Evolutionary conservation across 1,284 basidiomycete species (phyloP).

Genomic region (Pyrrhoderma noxium): DNA sequence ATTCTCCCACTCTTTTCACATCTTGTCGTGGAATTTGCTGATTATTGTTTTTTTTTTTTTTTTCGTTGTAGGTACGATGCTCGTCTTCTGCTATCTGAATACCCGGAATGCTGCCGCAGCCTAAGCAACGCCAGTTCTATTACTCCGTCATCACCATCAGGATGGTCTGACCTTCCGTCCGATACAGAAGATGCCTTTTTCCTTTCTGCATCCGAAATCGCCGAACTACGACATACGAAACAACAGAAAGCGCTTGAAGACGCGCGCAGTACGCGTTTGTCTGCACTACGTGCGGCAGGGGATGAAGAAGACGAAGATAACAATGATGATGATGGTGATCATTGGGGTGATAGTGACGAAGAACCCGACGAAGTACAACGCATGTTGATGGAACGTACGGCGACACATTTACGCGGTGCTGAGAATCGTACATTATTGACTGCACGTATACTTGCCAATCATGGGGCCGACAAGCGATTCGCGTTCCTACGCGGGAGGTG

Average conservation of each 20-base stretch:
- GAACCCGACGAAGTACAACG: constrained; percentile 65
- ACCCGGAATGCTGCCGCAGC: constrained; percentile 3
- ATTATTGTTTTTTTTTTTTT: constrained; percentile 14
- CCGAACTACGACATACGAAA: constrained; percentile 61
- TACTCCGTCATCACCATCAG: constrained; percentile 28
- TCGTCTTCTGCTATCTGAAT: constrained; percentile 50
- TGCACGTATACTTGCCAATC: constrained; percentile 82
- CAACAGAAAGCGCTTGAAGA: constrained; percentile 54
- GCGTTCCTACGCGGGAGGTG: constrained; percentile 74
- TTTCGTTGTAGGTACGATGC: constrained; percentile 61
- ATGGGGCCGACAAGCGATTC: constrained; percentile 64
- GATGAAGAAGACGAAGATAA: constrained; percentile 23
- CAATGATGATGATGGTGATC: constrained; percentile 33
- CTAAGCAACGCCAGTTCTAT: neutral
- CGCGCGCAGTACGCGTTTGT: constrained; percentile 54
- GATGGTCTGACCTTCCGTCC: constrained; percentile 77
- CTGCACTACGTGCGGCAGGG: constrained; percentile 45
- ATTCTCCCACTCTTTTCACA: neutral
- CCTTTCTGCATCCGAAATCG: constrained; percentile 56
- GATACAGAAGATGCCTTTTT: constrained; percentile 79
- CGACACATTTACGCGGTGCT: constrained; percentile 55
- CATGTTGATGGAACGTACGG: constrained; percentile 71
- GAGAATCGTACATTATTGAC: constrained; percentile 74
- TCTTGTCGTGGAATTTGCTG: neutral
- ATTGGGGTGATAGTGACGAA: constrained; percentile 68